A percentile compares a stretch with the other conserved stretches of the same genome.
These are phyloP conservation scores for Microdochium bolleyi DNA, from an alignment of 2,329 filamentous ascomycete species.

Conservation along the genomic window DNA sequence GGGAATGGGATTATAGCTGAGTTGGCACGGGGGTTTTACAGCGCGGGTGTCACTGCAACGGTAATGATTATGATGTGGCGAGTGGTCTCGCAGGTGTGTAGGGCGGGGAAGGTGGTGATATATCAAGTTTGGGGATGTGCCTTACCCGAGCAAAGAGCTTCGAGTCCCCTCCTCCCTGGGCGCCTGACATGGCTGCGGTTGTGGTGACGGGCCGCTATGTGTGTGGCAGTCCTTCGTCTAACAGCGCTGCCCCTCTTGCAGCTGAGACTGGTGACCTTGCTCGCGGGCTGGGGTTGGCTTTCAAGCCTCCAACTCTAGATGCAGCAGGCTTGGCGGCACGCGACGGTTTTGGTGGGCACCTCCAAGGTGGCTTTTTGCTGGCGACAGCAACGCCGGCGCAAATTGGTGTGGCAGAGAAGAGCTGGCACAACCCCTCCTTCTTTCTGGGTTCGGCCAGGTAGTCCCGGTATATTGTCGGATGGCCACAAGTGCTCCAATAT, in stretches of 20 bases:
- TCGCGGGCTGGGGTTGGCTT: neutral
- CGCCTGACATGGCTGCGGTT: conserved; percentile 41
- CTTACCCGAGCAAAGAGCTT: conserved; percentile 97
- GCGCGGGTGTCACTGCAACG: neutral
- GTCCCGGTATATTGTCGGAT: neutral
- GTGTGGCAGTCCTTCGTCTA: conserved; percentile 12
- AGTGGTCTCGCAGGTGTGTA: neutral
- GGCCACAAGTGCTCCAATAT: neutral
- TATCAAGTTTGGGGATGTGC: neutral
- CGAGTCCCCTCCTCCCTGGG: conserved; percentile 77
- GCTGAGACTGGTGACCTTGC: no score
- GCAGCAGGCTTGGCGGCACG: neutral
- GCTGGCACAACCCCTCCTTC: neutral
- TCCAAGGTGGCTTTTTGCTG: neutral
- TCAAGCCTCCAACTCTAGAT: neutral
- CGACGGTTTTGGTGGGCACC: neutral
- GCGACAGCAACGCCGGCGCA: neutral
- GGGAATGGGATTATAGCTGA: neutral
- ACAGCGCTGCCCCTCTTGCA: conserved; percentile 7
- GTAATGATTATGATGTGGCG: neutral
- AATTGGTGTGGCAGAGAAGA: neutral
- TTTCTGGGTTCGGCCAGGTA: neutral
- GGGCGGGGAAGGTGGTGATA: neutral
- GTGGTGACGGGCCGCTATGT: conserved; percentile 5
- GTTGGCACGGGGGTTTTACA: neutral